A percentile compares a stretch with the other conserved stretches of the same genome.
Evolutionary conservation across 805 yeast genomes (phyloP).

Genomic region (Pichia phayaonensis): DNA sequence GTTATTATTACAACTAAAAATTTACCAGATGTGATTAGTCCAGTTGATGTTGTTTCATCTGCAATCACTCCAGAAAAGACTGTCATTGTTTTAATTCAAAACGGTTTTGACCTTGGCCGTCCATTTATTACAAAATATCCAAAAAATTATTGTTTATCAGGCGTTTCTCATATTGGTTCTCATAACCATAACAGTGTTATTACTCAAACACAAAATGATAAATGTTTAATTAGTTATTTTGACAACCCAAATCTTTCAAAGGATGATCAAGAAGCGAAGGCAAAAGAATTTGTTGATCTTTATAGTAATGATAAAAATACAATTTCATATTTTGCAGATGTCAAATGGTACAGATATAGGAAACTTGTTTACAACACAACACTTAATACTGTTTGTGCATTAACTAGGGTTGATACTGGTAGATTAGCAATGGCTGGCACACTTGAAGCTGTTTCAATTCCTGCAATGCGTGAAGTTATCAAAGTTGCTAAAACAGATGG

Average conservation of each 20-base stretch:
- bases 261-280: constrained; percentile 29
- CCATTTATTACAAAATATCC: constrained; percentile 49
- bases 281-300: constrained; percentile 37
- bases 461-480: constrained; percentile 64
- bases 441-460: constrained; percentile 34
- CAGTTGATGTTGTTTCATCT: constrained; percentile 43
- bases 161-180: constrained; percentile 52
- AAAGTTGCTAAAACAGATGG: constrained; percentile 67
- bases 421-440: constrained; percentile 41
- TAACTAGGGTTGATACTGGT: constrained; percentile 53
- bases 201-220: constrained; percentile 40
- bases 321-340: constrained; percentile 35
- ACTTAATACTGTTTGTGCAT: constrained; percentile 54
- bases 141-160: constrained; percentile 44
- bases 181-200: constrained; percentile 1
- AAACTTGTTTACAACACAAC: constrained; percentile 67
- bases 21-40: constrained; percentile 37
- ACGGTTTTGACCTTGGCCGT: constrained; percentile 56
- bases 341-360: constrained; percentile 49
- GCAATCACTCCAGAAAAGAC: constrained; percentile 41
- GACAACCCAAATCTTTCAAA: constrained; percentile 30
- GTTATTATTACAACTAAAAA: constrained; percentile 36
- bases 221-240: constrained; percentile 45
- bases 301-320: constrained; percentile 39
- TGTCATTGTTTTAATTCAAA: constrained; percentile 52